Conservation (phyloP, 2,329 filamentous ascomycete species). For the Periglandula ipomoeae region DNA sequence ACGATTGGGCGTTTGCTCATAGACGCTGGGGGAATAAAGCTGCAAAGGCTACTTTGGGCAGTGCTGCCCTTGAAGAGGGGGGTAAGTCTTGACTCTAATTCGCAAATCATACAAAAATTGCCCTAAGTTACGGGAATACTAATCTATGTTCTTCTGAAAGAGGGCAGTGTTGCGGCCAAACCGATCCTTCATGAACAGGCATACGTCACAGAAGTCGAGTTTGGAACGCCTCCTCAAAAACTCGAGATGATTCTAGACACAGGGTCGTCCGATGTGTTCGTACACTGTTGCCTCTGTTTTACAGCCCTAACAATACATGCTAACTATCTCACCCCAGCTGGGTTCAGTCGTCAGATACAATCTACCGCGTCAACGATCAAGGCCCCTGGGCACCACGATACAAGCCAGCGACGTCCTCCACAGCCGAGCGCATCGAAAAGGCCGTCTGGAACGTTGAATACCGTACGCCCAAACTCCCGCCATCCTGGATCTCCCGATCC, state of each 20-base stretch:
- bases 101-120: too few species aligned
- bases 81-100: conserved; percentile 17
- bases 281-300: too few species aligned
- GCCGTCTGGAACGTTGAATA: conserved; percentile 42
- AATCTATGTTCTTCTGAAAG: background rate
- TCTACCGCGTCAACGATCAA: conserved; percentile 22
- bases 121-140: too few species aligned
- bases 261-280: conserved; percentile 54
- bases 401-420: conserved; percentile 34
- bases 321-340: conserved; percentile 28
- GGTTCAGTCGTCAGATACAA: conserved; percentile 42
- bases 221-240: conserved; percentile 39
- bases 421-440: conserved; percentile 30
- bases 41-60: conserved; percentile 11
- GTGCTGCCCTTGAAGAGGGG: conserved; percentile 20
- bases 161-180: conserved; percentile 20
- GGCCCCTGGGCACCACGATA: conserved; percentile 32
- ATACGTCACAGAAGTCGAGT: conserved; percentile 32
- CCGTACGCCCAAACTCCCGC: conserved; percentile 24
- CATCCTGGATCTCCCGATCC: conserved; percentile 8
- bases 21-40: conserved; percentile 25
- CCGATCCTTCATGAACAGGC: conserved; percentile 32
- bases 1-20: conserved; percentile 23
- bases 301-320: too few species aligned
- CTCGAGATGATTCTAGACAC: conserved; percentile 43